Evolutionary conservation across 2,329 filamentous ascomycete genomes (phyloP).

Genomic region (Lasiodiplodia citricola): DNA sequence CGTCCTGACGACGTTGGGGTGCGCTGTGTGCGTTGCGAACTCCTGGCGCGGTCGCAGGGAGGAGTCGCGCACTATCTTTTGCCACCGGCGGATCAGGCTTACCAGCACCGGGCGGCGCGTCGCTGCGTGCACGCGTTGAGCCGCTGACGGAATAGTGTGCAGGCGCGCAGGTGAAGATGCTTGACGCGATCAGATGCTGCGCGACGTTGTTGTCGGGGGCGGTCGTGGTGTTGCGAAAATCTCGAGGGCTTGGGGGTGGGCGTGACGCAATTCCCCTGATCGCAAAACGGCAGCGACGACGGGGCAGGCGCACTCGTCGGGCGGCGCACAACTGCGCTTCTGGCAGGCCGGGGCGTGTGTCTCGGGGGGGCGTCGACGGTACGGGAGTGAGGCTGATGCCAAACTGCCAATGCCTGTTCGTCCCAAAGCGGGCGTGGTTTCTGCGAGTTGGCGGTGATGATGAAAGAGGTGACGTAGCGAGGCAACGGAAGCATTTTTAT

Average conservation of each 20-base stretch:
- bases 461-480: constrained; percentile 27
- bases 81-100: constrained; percentile 23
- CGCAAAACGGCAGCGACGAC: constrained; percentile 21
- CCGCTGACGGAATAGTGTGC: constrained; percentile 6
- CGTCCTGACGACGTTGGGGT: neutral
- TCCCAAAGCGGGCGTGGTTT: constrained; percentile 26
- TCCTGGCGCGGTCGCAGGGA: constrained; percentile 26
- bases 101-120: constrained; percentile 22
- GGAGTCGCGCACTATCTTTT: constrained; percentile 25
- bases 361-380: constrained; percentile 24
- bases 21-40: constrained; percentile 13
- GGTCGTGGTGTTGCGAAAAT: constrained; percentile 25
- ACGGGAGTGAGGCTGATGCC: constrained; percentile 26
- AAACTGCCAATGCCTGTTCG: constrained; percentile 27
- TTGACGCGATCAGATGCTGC: constrained; percentile 16
- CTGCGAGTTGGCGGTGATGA: constrained; percentile 27
- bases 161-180: neutral
- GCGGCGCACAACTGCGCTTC: constrained; percentile 22
- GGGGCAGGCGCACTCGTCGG: constrained; percentile 21
- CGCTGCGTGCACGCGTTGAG: constrained; percentile 16
- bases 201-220: constrained; percentile 4
- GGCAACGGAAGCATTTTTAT: constrained; percentile 28
- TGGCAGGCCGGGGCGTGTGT: constrained; percentile 13
- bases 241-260: constrained; percentile 24
- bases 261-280: constrained; percentile 28